Percentiles rank a stretch among this genome's conserved stretches.
Evolutionary conservation across 2,329 filamentous ascomycete genomes (phyloP).

Genomic region (Phialophora expanda): DNA sequence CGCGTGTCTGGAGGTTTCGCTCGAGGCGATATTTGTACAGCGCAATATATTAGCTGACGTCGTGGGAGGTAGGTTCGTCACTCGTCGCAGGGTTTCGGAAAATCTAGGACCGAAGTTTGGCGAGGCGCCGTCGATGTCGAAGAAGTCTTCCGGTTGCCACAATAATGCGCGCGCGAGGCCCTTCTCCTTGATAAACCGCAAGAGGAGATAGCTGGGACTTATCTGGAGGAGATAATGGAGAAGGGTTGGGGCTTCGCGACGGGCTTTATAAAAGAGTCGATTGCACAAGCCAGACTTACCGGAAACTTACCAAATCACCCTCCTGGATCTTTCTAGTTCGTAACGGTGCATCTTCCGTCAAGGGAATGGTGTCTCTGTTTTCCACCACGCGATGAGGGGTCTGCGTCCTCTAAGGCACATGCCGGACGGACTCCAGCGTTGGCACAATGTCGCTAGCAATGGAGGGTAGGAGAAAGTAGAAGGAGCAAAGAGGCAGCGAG

Average conservation of each 20-base stretch:
- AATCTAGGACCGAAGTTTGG: slow-evolving; percentile 1
- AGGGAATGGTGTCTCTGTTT: background rate
- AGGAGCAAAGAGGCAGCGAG: slow-evolving; percentile 2
- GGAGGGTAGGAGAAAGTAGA: background rate
- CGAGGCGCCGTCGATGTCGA: background rate
- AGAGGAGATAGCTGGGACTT: background rate
- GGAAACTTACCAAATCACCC: slow-evolving; percentile 18
- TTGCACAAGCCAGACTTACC: slow-evolving; percentile 6
- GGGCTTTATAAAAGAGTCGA: background rate
- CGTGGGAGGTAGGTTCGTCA: background rate
- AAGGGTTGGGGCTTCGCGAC: background rate
- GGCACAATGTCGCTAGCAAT: background rate
- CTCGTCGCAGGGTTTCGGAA: background rate
- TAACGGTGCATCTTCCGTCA: background rate
- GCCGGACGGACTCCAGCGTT: slow-evolving; percentile 2
- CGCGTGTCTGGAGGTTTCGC: background rate
- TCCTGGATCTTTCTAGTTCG: slow-evolving; percentile 1
- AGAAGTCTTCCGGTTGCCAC: background rate
- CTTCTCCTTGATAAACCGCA: background rate
- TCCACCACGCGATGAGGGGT: background rate
- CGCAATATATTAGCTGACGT: background rate
- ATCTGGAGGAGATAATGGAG: background rate
- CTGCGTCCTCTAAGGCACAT: background rate
- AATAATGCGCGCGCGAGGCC: background rate
- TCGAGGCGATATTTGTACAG: background rate